Percentiles rank a stretch among this genome's conserved stretches.
Evolutionary conservation across 1,284 basidiomycete genomes (phyloP).

Genomic region (Uromyces viciae-fabae): DNA sequence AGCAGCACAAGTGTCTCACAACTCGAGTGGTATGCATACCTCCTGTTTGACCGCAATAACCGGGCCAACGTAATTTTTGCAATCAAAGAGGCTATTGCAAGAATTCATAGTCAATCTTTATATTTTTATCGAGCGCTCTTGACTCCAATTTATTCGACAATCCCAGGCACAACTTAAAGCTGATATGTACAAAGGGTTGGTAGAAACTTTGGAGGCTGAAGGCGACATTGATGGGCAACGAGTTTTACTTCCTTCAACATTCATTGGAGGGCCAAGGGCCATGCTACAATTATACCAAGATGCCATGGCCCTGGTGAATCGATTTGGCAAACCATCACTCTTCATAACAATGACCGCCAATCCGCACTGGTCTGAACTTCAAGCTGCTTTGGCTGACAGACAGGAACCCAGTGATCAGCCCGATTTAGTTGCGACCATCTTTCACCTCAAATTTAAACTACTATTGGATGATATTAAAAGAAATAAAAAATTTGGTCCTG

Average conservation of each 20-base stretch:
- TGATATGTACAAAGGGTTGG: neutral
- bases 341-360: conserved; percentile 58
- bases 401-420: neutral
- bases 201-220: neutral
- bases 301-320: conserved; percentile 54
- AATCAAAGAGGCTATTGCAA: neutral
- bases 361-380: conserved; percentile 51
- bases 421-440: too few relatives aligned
- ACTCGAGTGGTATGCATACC: conserved; percentile 16
- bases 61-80: neutral
- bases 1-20: neutral
- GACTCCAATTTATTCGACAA: neutral
- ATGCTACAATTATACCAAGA: conserved; percentile 56
- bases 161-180: neutral
- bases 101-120: conserved; percentile 15
- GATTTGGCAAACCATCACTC: conserved; percentile 54
- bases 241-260: conserved; percentile 55
- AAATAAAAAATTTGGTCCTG: too few relatives aligned
- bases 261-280: conserved; percentile 55
- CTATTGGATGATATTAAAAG: too few relatives aligned
- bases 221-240: conserved; percentile 19
- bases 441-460: too few relatives aligned
- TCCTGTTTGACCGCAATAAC: neutral
- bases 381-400: neutral
- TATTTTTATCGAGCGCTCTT: neutral